Evolutionary conservation across 495 filamentous ascomycete genomes (phyloP).

Genomic region (Penicillium parvum): DNA sequence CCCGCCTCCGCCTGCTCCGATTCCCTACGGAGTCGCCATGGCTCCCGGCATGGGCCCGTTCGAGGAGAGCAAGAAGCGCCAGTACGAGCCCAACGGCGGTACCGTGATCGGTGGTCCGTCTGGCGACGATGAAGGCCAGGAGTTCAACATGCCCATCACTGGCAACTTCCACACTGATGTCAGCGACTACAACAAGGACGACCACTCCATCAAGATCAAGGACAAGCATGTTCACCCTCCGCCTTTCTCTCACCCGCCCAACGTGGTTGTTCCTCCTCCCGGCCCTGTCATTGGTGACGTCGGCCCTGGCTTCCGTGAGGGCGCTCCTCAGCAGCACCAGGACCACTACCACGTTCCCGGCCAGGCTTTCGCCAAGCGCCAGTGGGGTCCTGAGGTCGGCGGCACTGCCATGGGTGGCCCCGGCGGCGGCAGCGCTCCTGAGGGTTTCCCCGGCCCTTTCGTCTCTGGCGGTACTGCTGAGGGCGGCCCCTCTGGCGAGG

Average conservation of each 20-base stretch:
- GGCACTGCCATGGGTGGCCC: constrained; percentile 16
- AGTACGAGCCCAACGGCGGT: constrained; percentile 9
- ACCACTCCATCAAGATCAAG: constrained; percentile 28
- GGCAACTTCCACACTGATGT: constrained; percentile 17
- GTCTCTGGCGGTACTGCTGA: constrained; percentile 16
- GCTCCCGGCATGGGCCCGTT: constrained; percentile 19
- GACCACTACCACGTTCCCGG: constrained; percentile 10
- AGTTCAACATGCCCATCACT: constrained; percentile 19
- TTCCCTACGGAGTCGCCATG: constrained; percentile 3
- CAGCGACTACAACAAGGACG: constrained; percentile 22
- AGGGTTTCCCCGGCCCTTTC: background rate
- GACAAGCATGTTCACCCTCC: constrained; percentile 15
- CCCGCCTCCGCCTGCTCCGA: constrained; percentile 1
- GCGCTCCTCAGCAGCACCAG: background rate
- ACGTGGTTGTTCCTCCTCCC: background rate
- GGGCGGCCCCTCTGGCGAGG: constrained; percentile 23
- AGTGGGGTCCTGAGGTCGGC: constrained; percentile 5
- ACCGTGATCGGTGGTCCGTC: constrained; percentile 23
- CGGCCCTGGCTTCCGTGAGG: constrained; percentile 1
- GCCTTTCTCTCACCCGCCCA: constrained; percentile 1
- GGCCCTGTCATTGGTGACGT: background rate
- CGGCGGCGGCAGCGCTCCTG: constrained; percentile 4
- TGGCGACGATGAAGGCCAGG: constrained; percentile 30
- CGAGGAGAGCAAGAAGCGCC: constrained; percentile 9
- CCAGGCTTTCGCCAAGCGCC: constrained; percentile 16